A percentile compares a stretch with the other conserved stretches of the same genome.
Evolutionary conservation across 371 early-diverging fungal genomes (phyloP).

Genomic region (Mortierella sp.): DNA sequence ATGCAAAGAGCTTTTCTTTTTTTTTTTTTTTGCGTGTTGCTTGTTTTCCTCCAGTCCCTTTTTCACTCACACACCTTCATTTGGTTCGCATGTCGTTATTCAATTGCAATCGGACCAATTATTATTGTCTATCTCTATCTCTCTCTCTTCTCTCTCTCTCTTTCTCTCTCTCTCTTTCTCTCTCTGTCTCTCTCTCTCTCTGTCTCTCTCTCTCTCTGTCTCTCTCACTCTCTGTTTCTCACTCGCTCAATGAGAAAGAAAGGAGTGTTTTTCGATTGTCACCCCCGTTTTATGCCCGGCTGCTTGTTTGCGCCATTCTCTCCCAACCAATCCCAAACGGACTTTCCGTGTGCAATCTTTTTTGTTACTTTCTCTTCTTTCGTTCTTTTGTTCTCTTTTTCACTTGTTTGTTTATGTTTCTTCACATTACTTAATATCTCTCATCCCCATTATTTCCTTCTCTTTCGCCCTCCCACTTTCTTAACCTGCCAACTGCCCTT

Average conservation of each 20-base stretch:
- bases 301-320: slow-evolving; percentile 3
- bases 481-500: too few species aligned
- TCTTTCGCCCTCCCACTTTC: too few species aligned
- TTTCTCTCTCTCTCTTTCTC: too few species aligned
- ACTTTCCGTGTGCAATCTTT: background rate
- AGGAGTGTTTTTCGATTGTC: background rate
- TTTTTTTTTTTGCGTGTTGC: background rate
- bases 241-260: background rate
- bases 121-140: too few species aligned
- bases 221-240: too few species aligned
- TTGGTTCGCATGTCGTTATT: background rate
- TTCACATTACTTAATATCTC: too few species aligned
- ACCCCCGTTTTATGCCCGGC: slow-evolving; percentile 10
- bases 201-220: too few species aligned
- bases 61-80: background rate
- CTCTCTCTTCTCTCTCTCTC: background rate
- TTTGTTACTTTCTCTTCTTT: background rate
- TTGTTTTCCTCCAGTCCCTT: too few species aligned
- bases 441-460: background rate
- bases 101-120: background rate
- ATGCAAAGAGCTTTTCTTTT: background rate
- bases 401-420: too few species aligned
- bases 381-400: background rate
- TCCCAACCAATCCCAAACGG: background rate
- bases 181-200: background rate